Percentiles rank a stretch among this genome's conserved stretches.
These are phyloP conservation scores for Thielaviopsis populi DNA, from an alignment of 2,329 filamentous ascomycete genomes.

Conservation along the genomic window DNA sequence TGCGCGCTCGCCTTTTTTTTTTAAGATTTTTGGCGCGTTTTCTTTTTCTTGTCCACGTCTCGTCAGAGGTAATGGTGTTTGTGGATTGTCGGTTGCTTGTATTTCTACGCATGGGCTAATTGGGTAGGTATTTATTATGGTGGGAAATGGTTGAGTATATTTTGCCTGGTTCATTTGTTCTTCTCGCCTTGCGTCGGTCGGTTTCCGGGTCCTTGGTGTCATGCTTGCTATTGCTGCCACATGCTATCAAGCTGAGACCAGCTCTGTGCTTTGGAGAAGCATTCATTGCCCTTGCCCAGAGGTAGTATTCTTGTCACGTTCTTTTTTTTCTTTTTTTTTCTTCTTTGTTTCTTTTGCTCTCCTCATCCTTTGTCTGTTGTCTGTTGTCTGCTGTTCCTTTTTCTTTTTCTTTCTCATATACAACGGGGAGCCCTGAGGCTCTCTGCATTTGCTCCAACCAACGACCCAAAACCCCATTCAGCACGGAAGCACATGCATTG, in stretches of 20 bases:
- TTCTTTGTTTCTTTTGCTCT: conserved; percentile 14
- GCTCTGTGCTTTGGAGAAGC: neutral
- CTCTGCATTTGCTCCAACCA: neutral
- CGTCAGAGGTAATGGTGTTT: conserved; percentile 9
- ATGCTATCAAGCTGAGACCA: neutral
- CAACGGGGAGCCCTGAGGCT: neutral
- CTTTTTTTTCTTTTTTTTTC: neutral
- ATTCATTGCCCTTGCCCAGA: neutral
- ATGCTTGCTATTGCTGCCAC: neutral
- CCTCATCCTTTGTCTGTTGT: neutral
- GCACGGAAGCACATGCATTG: neutral
- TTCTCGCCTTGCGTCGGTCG: neutral
- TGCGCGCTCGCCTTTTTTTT: too few relatives aligned
- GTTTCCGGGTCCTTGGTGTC: neutral
- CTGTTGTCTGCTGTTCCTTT: neutral
- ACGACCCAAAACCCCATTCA: neutral
- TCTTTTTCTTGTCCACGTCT: conserved; percentile 21
- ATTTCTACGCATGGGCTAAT: conserved; percentile 8
- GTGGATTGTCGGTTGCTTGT: conserved; percentile 8
- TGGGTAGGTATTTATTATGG: conserved; percentile 6
- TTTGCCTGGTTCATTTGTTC: conserved; percentile 21
- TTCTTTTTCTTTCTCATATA: conserved; percentile 4
- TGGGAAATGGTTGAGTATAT: conserved; percentile 18
- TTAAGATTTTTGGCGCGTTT: neutral
- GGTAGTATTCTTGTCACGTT: neutral